Percentiles rank a stretch among this genome's conserved stretches.
Evolutionary conservation across 1,139 yeast species (phyloP).

Genomic region (Taiozyma sp.): DNA sequence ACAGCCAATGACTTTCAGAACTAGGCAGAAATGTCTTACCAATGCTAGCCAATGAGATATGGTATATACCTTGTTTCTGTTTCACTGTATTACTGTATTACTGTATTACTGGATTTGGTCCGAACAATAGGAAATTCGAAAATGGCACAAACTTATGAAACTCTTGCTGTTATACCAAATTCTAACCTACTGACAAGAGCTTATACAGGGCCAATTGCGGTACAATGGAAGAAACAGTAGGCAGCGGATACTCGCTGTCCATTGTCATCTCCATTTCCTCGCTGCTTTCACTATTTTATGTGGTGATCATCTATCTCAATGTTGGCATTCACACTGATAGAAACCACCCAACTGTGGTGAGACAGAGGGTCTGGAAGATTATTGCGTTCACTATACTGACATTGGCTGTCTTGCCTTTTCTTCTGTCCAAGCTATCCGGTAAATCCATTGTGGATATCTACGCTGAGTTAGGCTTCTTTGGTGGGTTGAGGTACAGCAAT

Average conservation of each 20-base stretch:
- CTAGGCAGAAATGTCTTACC: too few relatives aligned
- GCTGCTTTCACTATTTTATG: conserved; percentile 18
- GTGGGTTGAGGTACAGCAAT: conserved; percentile 20
- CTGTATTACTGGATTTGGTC: not conserved
- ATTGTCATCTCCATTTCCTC: conserved; percentile 10
- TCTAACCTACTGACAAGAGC: not conserved
- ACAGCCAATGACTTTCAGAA: too few relatives aligned
- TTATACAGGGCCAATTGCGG: not conserved
- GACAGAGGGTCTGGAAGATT: conserved; percentile 30
- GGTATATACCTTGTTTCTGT: too few relatives aligned
- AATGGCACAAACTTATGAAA: not conserved
- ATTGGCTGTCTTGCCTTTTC: conserved; percentile 27
- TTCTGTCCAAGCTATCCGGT: conserved; percentile 12
- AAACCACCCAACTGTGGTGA: conserved; percentile 42
- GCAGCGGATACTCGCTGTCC: conserved; percentile 1
- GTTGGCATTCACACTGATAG: conserved; percentile 24
- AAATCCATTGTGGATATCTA: conserved; percentile 9
- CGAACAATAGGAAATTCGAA: not conserved
- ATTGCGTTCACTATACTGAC: conserved; percentile 23
- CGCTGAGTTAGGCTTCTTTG: conserved; percentile 26
- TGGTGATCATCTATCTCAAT: conserved; percentile 11
- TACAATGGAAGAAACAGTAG: not conserved
- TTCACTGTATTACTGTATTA: not conserved
- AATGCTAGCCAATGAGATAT: not conserved
- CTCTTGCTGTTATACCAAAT: not conserved